A percentile compares a stretch with the other conserved stretches of the same genome.
Conservation (phyloP, 2,329 filamentous ascomycete species). For the Mariannaea elegans region DNA sequence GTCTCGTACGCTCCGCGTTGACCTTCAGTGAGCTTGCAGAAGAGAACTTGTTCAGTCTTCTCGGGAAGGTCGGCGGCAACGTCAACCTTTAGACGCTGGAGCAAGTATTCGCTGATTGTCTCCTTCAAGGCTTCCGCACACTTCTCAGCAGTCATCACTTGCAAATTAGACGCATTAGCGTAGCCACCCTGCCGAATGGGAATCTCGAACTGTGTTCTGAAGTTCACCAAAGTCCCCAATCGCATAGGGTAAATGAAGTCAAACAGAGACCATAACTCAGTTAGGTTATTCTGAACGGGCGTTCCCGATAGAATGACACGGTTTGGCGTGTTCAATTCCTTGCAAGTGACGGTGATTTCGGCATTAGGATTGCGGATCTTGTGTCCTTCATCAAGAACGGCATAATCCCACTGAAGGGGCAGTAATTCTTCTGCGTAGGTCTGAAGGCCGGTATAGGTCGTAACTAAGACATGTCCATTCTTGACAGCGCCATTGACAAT, state of each 20-base stretch:
- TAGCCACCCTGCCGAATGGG: conserved; percentile 95
- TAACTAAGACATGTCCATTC: conserved; percentile 92
- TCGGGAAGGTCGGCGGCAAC: conserved; percentile 93
- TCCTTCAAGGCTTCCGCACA: conserved; percentile 95
- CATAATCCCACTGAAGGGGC: conserved; percentile 89
- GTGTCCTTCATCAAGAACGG: conserved; percentile 95
- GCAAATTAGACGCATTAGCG: conserved; percentile 91
- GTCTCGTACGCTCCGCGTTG: conserved; percentile 83
- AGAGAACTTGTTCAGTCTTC: conserved; percentile 95
- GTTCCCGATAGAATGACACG: conserved; percentile 94
- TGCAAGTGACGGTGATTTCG: conserved; percentile 93
- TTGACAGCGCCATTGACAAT: conserved; percentile 84
- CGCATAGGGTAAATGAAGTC: conserved; percentile 98
- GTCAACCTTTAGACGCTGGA: conserved; percentile 92
- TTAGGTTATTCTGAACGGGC: conserved; percentile 96
- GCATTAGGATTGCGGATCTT: conserved; percentile 98
- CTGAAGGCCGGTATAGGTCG: conserved; percentile 95
- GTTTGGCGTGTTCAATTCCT: conserved; percentile 89
- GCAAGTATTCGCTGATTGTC: conserved; percentile 89
- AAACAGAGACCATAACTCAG: conserved; percentile 95
- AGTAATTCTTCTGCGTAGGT: conserved; percentile 87
- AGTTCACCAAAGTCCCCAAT: conserved; percentile 88
- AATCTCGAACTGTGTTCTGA: conserved; percentile 90
- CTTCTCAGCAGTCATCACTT: conserved; percentile 93
- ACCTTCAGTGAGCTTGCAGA: conserved; percentile 84